Conservation (phyloP, 148 eudicot species). For the Spergularia marina region DNA sequence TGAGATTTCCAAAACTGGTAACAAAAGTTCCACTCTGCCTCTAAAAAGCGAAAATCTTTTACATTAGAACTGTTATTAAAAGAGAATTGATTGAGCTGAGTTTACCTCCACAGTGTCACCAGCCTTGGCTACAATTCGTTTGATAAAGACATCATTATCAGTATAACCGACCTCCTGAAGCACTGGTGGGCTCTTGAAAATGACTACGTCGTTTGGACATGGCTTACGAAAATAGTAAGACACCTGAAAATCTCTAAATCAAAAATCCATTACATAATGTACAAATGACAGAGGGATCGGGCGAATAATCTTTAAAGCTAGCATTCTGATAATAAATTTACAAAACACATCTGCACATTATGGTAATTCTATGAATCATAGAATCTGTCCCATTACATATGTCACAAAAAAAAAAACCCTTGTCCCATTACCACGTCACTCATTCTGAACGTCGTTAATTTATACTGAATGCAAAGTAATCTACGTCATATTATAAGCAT, state of each 20-base stretch:
- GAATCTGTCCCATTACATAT: not conserved
- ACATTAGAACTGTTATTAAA: not conserved
- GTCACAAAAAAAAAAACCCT: no score
- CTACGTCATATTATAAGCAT: not conserved
- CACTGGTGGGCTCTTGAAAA: conserved; percentile 89
- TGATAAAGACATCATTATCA: conserved; percentile 89
- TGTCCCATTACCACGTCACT: not conserved
- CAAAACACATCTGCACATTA: no score
- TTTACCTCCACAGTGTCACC: conserved; percentile 90
- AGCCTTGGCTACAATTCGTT: conserved; percentile 84
- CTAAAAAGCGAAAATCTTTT: no score
- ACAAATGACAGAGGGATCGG: not conserved
- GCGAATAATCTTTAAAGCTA: not conserved
- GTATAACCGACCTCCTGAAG: conserved; percentile 87
- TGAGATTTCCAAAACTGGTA: no score
- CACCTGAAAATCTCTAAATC: conserved; percentile 58
- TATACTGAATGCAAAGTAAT: not conserved
- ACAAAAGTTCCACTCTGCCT: no score
- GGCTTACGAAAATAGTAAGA: conserved; percentile 86
- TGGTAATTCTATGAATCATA: not conserved
- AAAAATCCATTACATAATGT: conserved; percentile 19
- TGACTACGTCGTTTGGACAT: conserved; percentile 91
- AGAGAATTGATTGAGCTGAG: not conserved
- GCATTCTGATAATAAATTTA: no score
- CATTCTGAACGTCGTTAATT: not conserved